Evolutionary conservation across 257 asterid genomes (phyloP), one percentile per base, ranked within the genome.

Genomic region (Echites panduratus): DNA sequence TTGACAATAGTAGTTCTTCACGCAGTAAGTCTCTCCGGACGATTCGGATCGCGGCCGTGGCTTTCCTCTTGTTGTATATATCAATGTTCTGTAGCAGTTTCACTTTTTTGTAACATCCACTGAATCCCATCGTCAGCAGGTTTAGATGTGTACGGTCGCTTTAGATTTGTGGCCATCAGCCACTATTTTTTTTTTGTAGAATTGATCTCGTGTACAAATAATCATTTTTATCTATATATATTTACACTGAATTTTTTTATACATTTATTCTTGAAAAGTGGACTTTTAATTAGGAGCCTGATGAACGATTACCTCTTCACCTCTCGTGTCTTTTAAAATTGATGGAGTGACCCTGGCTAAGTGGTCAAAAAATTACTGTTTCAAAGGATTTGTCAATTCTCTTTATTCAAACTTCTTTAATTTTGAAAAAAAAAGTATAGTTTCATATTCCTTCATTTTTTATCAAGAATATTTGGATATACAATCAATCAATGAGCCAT

Each of bases 21-120:
- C 43, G 53, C 7, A 9, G 14, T 14, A 66, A 80, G 73, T 76
- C 81, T 50, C 67, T 20, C 76, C 78, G 69, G 74, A 20, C 77
- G 70, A 68, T 83, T 67, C 48, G 62, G 41, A 63, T 70, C 14
- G 44, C 71, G 50, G 43, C 73, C 19, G 26, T 81, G 35, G 78
- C 84, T 79, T 77, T 82, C 38, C 38, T 32, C 65, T 65, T 87
- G 56, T 73, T 89, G 80, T 89, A 84, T 63, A 74, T 79, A 26
- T 75, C 80, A 68, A 76, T 77, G 61, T 82, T 80, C 29, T 85
- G 20, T 13, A 0, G 85, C 66, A 75, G 65, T 59, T 70, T 78
- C 22, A 81, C 84, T 66, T 82, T 79, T 66, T 89, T 88, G 76
- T 87, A 76, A 81, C 86, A 64, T 71, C 74, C 27, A 47, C 12